These are phyloP conservation scores for Mortierella sp. DNA, from an alignment of 371 early-diverging fungal species.

Conservation along the genomic window DNA sequence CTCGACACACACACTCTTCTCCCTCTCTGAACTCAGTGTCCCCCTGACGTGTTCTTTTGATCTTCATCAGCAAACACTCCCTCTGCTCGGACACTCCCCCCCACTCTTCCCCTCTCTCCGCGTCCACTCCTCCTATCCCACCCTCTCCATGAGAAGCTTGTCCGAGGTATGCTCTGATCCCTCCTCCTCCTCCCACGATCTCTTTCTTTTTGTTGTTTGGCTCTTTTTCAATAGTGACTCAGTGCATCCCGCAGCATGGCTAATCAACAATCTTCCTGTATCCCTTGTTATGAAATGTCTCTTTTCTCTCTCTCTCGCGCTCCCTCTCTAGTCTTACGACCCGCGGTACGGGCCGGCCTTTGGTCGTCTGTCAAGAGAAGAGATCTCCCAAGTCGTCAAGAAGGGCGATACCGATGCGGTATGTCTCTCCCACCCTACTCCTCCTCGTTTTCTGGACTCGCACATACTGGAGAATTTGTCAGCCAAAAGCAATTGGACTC, in stretches of 20 bases:
- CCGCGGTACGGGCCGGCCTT: conserved; percentile 56
- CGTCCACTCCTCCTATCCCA: too few species aligned
- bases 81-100: conserved; percentile 1
- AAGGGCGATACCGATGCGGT: conserved; percentile 56
- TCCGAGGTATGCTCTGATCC: conserved; percentile 33
- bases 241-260: too few species aligned
- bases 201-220: too few species aligned
- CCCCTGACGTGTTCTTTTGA: background rate
- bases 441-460: background rate
- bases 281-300: too few species aligned
- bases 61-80: background rate
- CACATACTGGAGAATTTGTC: too few species aligned
- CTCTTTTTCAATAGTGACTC: too few species aligned
- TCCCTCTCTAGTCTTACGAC: conserved; percentile 32
- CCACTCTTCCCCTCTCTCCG: background rate
- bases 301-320: background rate
- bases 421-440: background rate
- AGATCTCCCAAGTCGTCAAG: conserved; percentile 65
- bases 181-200: too few species aligned
- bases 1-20: too few species aligned
- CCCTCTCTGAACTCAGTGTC: too few species aligned
- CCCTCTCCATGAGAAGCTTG: conserved; percentile 48
- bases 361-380: conserved; percentile 69
- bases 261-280: too few species aligned
- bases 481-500: conserved; percentile 5